These are phyloP conservation scores for Xylaria sp. DNA, from an alignment of 2,329 filamentous ascomycete species.

Conservation along the genomic window DNA sequence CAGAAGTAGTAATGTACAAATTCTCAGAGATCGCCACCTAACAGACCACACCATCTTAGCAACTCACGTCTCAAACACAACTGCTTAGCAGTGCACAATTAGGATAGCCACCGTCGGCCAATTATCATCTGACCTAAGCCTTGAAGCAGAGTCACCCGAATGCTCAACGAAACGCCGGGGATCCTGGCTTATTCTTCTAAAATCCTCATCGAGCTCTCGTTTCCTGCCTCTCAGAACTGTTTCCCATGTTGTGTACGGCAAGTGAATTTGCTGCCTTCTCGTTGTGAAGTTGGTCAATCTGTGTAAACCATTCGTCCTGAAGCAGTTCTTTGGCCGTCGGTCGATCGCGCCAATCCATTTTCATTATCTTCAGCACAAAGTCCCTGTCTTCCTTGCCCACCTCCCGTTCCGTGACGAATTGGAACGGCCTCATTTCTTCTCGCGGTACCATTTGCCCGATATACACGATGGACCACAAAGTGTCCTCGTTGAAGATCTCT, in stretches of 20 bases:
- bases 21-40: too few species aligned
- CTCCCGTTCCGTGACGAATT: conserved; percentile 4
- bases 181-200: background rate
- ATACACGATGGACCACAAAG: background rate
- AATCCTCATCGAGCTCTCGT: background rate
- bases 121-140: background rate
- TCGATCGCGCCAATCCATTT: conserved; percentile 12
- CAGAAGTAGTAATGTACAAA: too few species aligned
- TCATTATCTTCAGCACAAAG: conserved; percentile 11
- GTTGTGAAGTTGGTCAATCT: background rate
- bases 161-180: background rate
- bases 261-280: background rate
- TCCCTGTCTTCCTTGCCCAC: conserved; percentile 4
- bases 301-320: conserved; percentile 13
- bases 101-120: background rate
- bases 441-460: background rate
- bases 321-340: conserved; percentile 16
- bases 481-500: conserved; percentile 5
- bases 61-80: too few species aligned
- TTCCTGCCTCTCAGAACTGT: background rate
- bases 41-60: too few species aligned
- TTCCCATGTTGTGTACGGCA: background rate
- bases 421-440: background rate
- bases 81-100: too few species aligned
- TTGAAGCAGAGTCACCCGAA: background rate